phyloP scores from a whole-genome alignment of 495 filamentous ascomycete genomes.

The Aspergillus nidulans region DNA sequence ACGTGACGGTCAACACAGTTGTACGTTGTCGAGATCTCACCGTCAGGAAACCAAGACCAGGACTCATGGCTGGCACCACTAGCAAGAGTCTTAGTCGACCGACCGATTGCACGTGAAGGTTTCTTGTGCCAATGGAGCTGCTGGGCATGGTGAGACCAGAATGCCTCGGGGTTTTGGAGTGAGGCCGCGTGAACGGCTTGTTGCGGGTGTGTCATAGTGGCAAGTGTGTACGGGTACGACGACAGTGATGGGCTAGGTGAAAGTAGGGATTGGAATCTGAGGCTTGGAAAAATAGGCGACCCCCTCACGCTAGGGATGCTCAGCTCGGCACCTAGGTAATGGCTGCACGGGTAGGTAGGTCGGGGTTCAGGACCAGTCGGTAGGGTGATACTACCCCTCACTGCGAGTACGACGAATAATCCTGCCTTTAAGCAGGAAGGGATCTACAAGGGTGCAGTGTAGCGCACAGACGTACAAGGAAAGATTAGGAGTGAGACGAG shows the following conservation, averaged over 20 bases:
- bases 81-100: constrained; percentile 43
- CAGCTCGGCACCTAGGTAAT: background rate
- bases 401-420: background rate
- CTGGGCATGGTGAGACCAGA: constrained; percentile 73
- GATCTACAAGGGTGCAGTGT: background rate
- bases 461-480: background rate
- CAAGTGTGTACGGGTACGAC: background rate
- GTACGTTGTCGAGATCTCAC: constrained; percentile 83
- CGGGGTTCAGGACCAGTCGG: too few species aligned
- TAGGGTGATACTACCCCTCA: background rate
- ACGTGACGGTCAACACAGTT: constrained; percentile 92
- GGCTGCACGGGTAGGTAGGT: background rate
- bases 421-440: background rate
- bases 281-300: background rate
- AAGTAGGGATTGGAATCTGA: background rate
- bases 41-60: constrained; percentile 88
- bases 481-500: background rate
- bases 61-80: constrained; percentile 48
- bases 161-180: constrained; percentile 55
- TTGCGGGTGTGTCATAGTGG: constrained; percentile 22
- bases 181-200: constrained; percentile 35
- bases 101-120: constrained; percentile 41
- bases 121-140: constrained; percentile 76
- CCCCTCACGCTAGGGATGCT: background rate
- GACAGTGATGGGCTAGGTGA: background rate